Base-by-base conservation (phyloP, 1,139 yeast species). In the Arxiozyma bovina region DNA sequence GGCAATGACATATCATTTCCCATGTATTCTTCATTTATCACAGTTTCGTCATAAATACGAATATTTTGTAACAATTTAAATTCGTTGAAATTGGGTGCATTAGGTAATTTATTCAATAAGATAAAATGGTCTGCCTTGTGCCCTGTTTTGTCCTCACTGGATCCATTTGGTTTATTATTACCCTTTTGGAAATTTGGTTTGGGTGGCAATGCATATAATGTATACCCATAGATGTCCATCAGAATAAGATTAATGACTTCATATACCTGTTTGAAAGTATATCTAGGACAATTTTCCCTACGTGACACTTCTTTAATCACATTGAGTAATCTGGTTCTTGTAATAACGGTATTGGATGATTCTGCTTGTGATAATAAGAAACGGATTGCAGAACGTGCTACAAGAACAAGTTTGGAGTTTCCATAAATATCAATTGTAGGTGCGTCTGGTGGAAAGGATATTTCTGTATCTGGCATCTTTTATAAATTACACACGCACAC, bases 201-300 rank as follows among this genome's bases (percentile, higher is more conserved):
- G 15, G 61, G 55, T 17, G 60, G 60, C 30, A 61, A 48, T 3
- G 65, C 64, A 18, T 50, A 51, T 22, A 65, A 47, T 23, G 58
- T 54, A 50, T 60, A 65, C 9, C 70, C 70, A 53, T 60, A 66
- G 12, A 63, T 57, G 52, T 61, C 63, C 9, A 25, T 48, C 20
- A 67, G 50, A 8, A 65, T 57, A 5, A 34, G 20, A 48, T 65
- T 64, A 9, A 61, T 54, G 20, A 55, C 55, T 8, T 45, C 52
- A 17, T 57, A 60, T n/a, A 63, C 42, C 3, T 15, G 21, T 3
- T 48, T 52, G 49, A 66, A 63, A 3, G 58, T 50, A 4, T 53
- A 51, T 12, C 51, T 45, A 15, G 53, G 48, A 17, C 27, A 17
- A 45, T 63, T 63, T 50, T 66, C 66, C 42, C 58, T 57, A 11